Evolutionary conservation across 2,329 filamentous ascomycete species (phyloP), one percentile per base, ranked within the genome.

Genomic region (Talaromyces amestolkiae): DNA sequence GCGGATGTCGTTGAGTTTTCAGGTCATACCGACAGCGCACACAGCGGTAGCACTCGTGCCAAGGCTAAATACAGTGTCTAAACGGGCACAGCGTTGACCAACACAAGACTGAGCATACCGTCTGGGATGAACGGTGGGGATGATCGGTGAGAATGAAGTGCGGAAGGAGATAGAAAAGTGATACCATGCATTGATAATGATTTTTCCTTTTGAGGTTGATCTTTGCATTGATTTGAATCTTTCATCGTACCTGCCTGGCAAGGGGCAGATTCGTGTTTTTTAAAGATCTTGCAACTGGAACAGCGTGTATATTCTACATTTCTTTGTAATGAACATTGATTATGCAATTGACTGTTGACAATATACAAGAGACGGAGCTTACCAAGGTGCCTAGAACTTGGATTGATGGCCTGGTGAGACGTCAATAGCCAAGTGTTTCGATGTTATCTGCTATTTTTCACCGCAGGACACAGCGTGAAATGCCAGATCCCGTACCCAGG

Each of bases 41-140:
- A 96, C 78, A 89, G 91, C 67, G 95, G 95, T 71, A 97, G 93
- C 81, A 97, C 92, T 67, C 89, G 96, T 73, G 95, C 95, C 65
- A 98, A 96, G 86, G 91, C 95, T 73, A 99, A 97, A 85, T 92
- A 92, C 80, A 84, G 86, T 60, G 93, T 93, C 74, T 97, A 90
- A 84, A 10, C 5, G 31, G 53, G 3, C n/a, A 31, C 27, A 6
- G 27, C 13, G 31, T 47, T n/a, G 19, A 56, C 53, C 3, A 37
- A 56, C 11, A 56, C 37, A 22, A 22, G n/a, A 37, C 11, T 39
- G 11, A 39, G n/a, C 31, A 22, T 39, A 24, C 53, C 53, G 53
- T 39, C 5, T 19, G 31, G 33, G 31, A 24, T 3, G 19, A 58
- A 3, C 13, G 5, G 5, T 2, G 54, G 9, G 54, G 56, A 41